phyloP scores from a whole-genome alignment of 805 yeast genomes.

The Millerago galiae region DNA sequence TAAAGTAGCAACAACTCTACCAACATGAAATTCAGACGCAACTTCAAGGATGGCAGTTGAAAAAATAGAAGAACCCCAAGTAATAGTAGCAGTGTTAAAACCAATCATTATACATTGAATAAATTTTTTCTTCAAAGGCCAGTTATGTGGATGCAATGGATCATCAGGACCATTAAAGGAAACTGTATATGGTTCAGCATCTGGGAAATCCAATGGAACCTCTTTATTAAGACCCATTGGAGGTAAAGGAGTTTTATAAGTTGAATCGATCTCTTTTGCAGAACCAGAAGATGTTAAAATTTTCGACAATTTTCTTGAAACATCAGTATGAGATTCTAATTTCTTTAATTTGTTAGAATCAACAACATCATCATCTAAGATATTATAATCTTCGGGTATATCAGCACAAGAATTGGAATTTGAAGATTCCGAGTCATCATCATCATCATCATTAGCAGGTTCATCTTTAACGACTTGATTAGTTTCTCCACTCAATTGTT shows the following conservation, averaged over 20 bases:
- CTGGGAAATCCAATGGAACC: slow-evolving; percentile 40
- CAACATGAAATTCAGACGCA: slow-evolving; percentile 49
- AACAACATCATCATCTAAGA: neutral
- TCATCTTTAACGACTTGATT: no score
- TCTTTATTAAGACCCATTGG: slow-evolving; percentile 64
- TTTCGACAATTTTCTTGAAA: slow-evolving; percentile 33
- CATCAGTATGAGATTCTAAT: slow-evolving; percentile 15
- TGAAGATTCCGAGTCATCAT: neutral
- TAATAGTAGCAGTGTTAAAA: slow-evolving; percentile 42
- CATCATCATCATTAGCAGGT: no score
- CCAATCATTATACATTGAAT: slow-evolving; percentile 40
- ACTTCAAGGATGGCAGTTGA: slow-evolving; percentile 53
- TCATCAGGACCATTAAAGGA: slow-evolving; percentile 74
- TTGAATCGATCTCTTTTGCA: slow-evolving; percentile 23
- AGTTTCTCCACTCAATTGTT: neutral
- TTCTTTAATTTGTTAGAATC: slow-evolving; percentile 5
- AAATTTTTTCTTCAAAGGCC: slow-evolving; percentile 48
- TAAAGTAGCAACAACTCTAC: slow-evolving; percentile 62
- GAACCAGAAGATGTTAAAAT: slow-evolving; percentile 33
- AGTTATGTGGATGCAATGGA: slow-evolving; percentile 76
- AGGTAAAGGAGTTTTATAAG: slow-evolving; percentile 36
- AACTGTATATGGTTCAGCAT: slow-evolving; percentile 60
- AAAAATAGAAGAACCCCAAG: slow-evolving; percentile 83
- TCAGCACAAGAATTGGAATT: neutral
- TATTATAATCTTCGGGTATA: neutral